Evolutionary conservation across 345 rosid genomes (phyloP).

Genomic region (Eucalyptus cloeziana): DNA sequence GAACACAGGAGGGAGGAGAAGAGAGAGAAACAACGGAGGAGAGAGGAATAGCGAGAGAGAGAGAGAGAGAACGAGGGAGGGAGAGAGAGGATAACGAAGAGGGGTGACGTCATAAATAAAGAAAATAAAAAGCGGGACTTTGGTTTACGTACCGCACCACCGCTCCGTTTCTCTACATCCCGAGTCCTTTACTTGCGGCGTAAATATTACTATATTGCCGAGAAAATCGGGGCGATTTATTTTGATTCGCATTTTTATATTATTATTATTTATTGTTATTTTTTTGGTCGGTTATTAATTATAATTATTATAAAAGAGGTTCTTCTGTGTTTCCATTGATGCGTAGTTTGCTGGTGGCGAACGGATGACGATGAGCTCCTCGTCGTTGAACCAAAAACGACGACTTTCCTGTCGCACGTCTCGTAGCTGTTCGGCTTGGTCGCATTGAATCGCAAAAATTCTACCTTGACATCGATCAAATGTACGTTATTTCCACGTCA

Average conservation of each 20-base stretch:
- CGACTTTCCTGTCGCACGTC: not conserved
- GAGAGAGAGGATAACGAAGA: slow-evolving; percentile 4
- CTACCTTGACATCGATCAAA: too few species aligned
- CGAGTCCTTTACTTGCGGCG: not conserved
- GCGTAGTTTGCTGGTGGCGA: not conserved
- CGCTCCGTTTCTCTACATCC: not conserved
- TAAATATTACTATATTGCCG: not conserved
- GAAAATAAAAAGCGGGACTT: not conserved
- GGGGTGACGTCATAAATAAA: not conserved
- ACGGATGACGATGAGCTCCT: not conserved
- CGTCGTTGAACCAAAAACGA: not conserved
- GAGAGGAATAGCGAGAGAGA: not conserved
- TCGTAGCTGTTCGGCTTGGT: not conserved
- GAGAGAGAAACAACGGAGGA: not conserved
- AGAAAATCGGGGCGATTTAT: not conserved
- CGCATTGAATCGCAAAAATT: not conserved
- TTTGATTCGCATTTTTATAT: not conserved
- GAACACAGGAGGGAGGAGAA: not conserved
- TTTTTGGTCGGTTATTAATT: not conserved
- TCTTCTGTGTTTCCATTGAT: not conserved
- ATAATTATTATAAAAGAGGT: not conserved
- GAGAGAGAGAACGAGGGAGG: not conserved
- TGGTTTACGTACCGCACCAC: not conserved
- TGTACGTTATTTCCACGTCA: too few species aligned
- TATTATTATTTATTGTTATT: not conserved